Evolutionary conservation across 225 moss, liverwort and hornwort genomes (phyloP).

Genomic region (Climacium dendroides): DNA sequence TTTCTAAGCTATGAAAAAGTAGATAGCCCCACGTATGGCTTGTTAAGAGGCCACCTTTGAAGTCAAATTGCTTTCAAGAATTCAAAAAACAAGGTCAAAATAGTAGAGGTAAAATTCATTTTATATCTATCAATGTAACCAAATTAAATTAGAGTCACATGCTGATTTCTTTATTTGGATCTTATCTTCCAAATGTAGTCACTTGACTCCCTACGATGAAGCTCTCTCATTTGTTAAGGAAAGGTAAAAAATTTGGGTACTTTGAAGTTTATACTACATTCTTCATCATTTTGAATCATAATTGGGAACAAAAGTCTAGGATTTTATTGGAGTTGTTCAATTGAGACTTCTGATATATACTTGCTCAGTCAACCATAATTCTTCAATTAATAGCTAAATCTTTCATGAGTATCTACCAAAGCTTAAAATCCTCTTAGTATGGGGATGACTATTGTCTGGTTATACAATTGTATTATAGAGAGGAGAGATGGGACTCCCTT

Average conservation of each 20-base stretch:
- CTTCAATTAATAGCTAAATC: not conserved
- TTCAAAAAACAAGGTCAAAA: not conserved
- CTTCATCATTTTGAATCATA: too few species aligned
- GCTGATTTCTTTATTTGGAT: too few species aligned
- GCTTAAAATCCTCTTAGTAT: rapidly evolving
- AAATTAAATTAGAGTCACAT: too few species aligned
- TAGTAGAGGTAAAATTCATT: not conserved
- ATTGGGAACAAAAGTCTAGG: too few species aligned
- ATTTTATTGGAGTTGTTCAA: too few species aligned
- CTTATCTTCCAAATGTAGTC: too few species aligned
- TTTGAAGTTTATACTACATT: too few species aligned
- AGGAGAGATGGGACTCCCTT: not conserved
- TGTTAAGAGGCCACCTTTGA: not conserved
- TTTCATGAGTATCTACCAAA: not conserved
- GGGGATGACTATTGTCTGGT: rapidly evolving
- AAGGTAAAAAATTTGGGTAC: too few species aligned
- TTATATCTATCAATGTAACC: not conserved
- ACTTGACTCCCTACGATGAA: too few species aligned
- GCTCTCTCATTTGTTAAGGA: too few species aligned
- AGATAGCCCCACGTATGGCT: rapidly evolving
- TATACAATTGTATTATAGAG: not conserved
- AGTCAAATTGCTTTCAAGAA: not conserved
- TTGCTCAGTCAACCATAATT: rapidly evolving
- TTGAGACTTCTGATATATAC: not conserved
- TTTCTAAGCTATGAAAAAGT: not conserved